Evolutionary conservation across 1,284 basidiomycete genomes (phyloP).

Genomic region (Afroboletus lepidellus): DNA sequence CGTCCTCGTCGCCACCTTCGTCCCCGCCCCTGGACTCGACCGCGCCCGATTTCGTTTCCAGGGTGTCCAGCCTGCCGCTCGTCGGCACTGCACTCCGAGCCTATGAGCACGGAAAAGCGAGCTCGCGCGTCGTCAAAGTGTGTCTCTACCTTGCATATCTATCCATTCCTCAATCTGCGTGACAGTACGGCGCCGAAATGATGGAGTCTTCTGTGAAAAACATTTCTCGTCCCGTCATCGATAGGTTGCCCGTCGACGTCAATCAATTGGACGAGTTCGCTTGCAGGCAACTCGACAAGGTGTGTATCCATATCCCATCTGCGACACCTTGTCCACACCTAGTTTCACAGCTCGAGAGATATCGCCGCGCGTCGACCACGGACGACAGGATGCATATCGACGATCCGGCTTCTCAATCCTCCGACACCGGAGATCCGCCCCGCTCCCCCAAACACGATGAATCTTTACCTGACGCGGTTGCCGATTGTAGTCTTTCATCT

Average conservation of each 20-base stretch:
- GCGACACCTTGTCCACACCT: not conserved
- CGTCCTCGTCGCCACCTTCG: conserved; percentile 10
- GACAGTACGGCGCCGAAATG: conserved; percentile 85
- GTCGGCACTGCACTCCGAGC: conserved; percentile 48
- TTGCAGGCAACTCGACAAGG: conserved; percentile 79
- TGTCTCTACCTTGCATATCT: not conserved
- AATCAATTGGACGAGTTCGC: conserved; percentile 87
- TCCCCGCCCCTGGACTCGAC: conserved; percentile 19
- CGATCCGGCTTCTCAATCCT: not conserved
- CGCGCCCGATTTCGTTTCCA: conserved; percentile 39
- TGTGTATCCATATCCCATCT: conserved; percentile 36
- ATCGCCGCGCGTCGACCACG: conserved; percentile 42
- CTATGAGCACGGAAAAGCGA: conserved; percentile 51
- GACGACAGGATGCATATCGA: conserved; percentile 32
- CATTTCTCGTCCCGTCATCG: conserved; percentile 83
- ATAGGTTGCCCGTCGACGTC: conserved; percentile 69
- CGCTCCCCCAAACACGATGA: conserved; percentile 4
- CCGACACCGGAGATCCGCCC: conserved; percentile 3
- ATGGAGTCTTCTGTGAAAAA: conserved; percentile 84
- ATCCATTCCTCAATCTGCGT: not conserved
- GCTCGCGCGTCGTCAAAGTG: conserved; percentile 51
- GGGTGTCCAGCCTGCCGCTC: conserved; percentile 45
- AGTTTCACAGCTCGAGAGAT: conserved; percentile 45
- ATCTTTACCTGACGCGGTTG: conserved; percentile 6
- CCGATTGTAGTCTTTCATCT: conserved; percentile 11